Base-by-base conservation (phyloP, 2,329 filamentous ascomycete species). In the Diaporthe citriasiana region DNA sequence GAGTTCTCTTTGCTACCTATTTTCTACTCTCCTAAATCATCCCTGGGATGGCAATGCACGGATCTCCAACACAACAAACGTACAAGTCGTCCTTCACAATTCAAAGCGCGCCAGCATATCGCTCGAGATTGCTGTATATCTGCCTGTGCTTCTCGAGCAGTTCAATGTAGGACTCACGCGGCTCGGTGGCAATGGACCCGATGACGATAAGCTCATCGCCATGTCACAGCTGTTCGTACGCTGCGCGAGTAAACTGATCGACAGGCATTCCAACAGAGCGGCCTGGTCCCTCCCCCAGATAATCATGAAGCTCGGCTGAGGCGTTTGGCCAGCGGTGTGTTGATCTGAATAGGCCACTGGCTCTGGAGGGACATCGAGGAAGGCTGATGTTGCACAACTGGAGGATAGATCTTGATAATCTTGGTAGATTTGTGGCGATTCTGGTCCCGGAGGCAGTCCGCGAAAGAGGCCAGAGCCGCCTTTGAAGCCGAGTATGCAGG, bases 401-500 rank as follows among this genome's bases (percentile, higher is more conserved):
- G 77, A 69, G 84, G 82, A 30, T 81, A 83, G 13, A 87, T 74
- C 75, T 87, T 84, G 40, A 85, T 78, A 5, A 87, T 79, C 47
- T 71, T 70, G 45, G 74, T 76, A 30, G 70, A 56, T 57, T 82
- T 82, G n/a, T 84, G 78, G 2, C 78, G 76, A 13, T 79, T 80
- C 71, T 77, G 75, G 17, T 80, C 76, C 7, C 79, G 79, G 25
- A 88, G 78, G 72, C 86, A 83, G 51, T 84, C 78, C 7, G 83
- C 78, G 73, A 85, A 87, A 4, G 81, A 78, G 60, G 85, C 82
- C 42, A 87, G 76, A 0, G 85, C 86, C 0, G 85, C 84, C 76
- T 87, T 87, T 10, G 84, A 84, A 1, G 84, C 84, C 4, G 81
- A 86, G 78, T 87, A 88, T 0, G 82, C 83, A 0, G 84, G 79